Evolutionary conservation across 257 asterid genomes (phyloP), one percentile per base, ranked within the genome.

Genomic region (Solanum virginianum): DNA sequence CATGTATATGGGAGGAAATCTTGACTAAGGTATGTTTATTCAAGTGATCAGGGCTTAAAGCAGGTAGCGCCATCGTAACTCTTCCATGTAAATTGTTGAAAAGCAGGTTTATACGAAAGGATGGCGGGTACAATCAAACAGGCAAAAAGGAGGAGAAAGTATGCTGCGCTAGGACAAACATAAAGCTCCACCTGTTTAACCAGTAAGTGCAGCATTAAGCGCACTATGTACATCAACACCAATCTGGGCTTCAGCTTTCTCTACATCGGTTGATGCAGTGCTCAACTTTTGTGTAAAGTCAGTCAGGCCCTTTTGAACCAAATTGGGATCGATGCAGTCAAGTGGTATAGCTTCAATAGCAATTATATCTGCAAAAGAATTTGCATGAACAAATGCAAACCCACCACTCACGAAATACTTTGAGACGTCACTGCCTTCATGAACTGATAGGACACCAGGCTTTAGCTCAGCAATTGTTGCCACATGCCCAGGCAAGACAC

Each of bases 401-500:
- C 97, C 98, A 60, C 97, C 90, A 69, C 97, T 92, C 54, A 95
- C 87, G 13, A 95, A 93, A 47, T 92, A 95, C 83, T 93, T 94
- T 70, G 89, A 86, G 80, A 90, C 92, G 5, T 92, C 95, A 56
- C 87, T 92, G 59, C 97, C 97, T 86, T 94, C 96, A 43, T 92
- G 97, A 66, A 95, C 95, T 16, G 95, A 89, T 86, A 95, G 55
- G 29, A 93, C 62, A 66, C 97, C 95, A 1, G 97, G 95, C 86
- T 95, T 93, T 60, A 94, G 91, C 94, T 95, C 98, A 17, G 98
- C 96, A 85, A 95, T 93, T 14, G 98, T 93, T 45, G 98, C 88
- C n/a, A 95, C 98, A 56, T 95, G 98, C 71, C 98, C 96, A 0
- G 98, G 98, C 90, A 95, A 89, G 80, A 95, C 95, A 92, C 97